Conservation (phyloP, 176 grass and related monocot genomes). For the Musa acuminata region DNA sequence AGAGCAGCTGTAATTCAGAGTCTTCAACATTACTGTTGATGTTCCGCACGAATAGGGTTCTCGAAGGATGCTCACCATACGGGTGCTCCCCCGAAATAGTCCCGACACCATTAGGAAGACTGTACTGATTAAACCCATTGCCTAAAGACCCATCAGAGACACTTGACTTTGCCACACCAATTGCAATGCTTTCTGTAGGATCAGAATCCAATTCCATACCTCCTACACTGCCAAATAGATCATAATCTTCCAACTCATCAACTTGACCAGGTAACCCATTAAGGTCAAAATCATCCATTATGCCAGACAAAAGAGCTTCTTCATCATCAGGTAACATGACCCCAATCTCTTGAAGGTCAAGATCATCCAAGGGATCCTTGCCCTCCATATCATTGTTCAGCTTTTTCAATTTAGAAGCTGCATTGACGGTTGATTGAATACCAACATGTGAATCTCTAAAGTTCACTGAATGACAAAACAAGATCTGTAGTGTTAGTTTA, state of each 20-base stretch:
- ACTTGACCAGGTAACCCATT: constrained; percentile 23
- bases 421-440: constrained; percentile 20
- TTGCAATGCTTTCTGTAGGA: constrained; percentile 27
- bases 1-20: constrained; percentile 30
- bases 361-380: constrained; percentile 26
- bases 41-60: constrained; percentile 50
- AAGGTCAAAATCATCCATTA: constrained; percentile 44
- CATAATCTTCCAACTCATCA: constrained; percentile 43
- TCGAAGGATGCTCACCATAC: constrained; percentile 48
- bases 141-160: constrained; percentile 19
- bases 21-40: constrained; percentile 58
- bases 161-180: constrained; percentile 24
- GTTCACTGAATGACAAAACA: constrained; percentile 12
- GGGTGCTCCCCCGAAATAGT: constrained; percentile 45
- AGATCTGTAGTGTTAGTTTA: neutral
- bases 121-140: constrained; percentile 20
- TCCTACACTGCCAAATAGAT: constrained; percentile 39
- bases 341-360: constrained; percentile 25
- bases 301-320: constrained; percentile 37
- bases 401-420: constrained; percentile 13
- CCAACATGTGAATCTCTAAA: neutral
- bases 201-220: constrained; percentile 47
- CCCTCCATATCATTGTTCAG: neutral
- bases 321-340: constrained; percentile 41
- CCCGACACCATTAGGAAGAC: constrained; percentile 27